Evolutionary conservation across 192 early-diverging fungal genomes (phyloP), one percentile per base, ranked within the genome.

Genomic region (Backusella psychrophila): DNA sequence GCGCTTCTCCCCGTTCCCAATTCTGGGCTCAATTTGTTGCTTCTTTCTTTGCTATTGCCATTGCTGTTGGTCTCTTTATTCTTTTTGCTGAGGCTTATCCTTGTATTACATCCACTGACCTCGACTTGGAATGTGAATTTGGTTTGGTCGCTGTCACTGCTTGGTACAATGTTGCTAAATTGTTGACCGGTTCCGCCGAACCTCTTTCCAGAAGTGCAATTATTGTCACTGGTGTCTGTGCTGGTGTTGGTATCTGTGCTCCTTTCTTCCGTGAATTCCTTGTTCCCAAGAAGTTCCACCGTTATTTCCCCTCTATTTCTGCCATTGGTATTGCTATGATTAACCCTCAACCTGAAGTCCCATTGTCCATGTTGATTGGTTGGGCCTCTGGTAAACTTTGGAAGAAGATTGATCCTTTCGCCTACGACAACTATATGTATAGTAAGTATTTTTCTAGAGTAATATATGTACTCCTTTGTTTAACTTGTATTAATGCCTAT

Each of bases 51-150:
- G 87, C 89, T 29, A 81, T 90, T 73, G 83, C 72, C 36, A 85
- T 91, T 71, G 73, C 80, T 49, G 82, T 91, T 29, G 86, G 83
- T 65, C 75, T 92, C 33, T 92, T 86, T 75, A 74, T 89, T 36
- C 59, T 92, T 36, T 92, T 91, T 73, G 80, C 86, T 34, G 79
- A 80, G 29, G 89, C 91, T 0, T 92, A 92, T 79, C 91, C 91
- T 12, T 92, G 91, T 71, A 85, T 92, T 42, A 77, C 83, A 33
- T 49, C 56, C 59, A 35, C 69, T 5, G 35, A 76, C 26, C 66
- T 41, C 4, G 49, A 74, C 36, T 42, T 23, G 26, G 75, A 67
- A 35, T 77, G 81, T 65, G 44, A 78, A 63, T 90, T 80, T 83
- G 78, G 39, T 33, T 68, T 72, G 23, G 79, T 74, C 74, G 82